Conservation (phyloP, 2,329 filamentous ascomycete genomes). For the Metarhizium rileyi region DNA sequence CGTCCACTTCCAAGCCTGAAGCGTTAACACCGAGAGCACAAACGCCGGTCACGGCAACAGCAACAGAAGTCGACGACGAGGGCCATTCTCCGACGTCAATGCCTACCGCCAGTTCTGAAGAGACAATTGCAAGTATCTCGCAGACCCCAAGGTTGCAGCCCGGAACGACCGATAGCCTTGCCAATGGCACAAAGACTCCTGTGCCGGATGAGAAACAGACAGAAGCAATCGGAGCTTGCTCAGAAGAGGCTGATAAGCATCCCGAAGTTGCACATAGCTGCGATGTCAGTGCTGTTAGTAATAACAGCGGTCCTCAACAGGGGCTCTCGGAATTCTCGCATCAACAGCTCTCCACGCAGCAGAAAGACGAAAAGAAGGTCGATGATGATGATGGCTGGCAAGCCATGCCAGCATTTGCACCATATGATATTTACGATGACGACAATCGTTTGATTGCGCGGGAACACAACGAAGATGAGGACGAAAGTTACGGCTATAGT, state of each 20-base stretch:
- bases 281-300: constrained; percentile 23
- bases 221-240: neutral
- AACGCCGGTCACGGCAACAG: neutral
- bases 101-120: neutral
- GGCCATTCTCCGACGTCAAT: neutral
- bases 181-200: neutral
- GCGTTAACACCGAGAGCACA: constrained; percentile 1
- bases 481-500: constrained; percentile 57
- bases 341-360: constrained; percentile 58
- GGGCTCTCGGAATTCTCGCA: constrained; percentile 81
- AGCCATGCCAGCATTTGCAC: constrained; percentile 85
- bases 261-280: constrained; percentile 21
- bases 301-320: constrained; percentile 7
- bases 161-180: neutral
- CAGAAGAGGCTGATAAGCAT: constrained; percentile 2
- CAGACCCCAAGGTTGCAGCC: neutral
- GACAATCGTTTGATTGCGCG: constrained; percentile 78
- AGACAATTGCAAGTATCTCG: neutral
- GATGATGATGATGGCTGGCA: constrained; percentile 71
- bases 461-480: constrained; percentile 66
- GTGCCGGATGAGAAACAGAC: neutral
- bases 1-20: constrained; percentile 1
- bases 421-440: constrained; percentile 93
- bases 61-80: neutral
- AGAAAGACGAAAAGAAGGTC: constrained; percentile 41